These are phyloP conservation scores for Platanthera zijinensis DNA, from an alignment of 106 monocot species.

Conservation along the genomic window DNA sequence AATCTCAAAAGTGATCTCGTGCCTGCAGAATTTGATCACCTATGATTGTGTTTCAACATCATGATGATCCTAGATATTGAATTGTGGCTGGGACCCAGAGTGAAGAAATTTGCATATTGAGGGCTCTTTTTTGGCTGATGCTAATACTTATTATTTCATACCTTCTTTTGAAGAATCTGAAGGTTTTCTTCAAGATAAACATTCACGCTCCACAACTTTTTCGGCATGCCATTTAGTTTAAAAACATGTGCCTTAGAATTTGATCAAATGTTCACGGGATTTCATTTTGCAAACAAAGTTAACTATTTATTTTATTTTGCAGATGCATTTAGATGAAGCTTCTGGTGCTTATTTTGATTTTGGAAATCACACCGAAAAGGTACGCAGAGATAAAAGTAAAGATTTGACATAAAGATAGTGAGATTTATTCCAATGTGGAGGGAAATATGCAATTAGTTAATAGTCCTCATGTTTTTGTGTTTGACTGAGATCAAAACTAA, in stretches of 20 bases:
- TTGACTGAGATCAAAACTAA: background rate
- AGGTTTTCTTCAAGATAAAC: background rate
- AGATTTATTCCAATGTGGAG: background rate
- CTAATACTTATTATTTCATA: too few relatives aligned
- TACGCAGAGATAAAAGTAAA: constrained; percentile 12
- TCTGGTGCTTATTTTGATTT: constrained; percentile 91
- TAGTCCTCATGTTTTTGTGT: background rate
- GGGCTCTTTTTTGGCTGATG: too few relatives aligned
- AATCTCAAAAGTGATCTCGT: too few relatives aligned
- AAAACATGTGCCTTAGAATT: background rate
- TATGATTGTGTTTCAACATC: too few relatives aligned
- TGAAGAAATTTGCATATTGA: too few relatives aligned
- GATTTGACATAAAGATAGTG: background rate
- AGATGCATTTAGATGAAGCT: constrained; percentile 84
- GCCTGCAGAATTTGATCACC: too few relatives aligned
- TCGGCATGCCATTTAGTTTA: background rate
- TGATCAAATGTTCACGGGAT: background rate
- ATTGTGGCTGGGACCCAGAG: too few relatives aligned
- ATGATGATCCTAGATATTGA: too few relatives aligned
- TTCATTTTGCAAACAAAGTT: background rate
- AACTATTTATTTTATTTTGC: constrained; percentile 1
- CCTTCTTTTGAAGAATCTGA: background rate
- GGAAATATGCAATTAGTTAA: background rate
- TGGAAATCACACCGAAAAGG: constrained; percentile 93
- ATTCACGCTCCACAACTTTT: background rate